Base-by-base conservation (phyloP, 2,329 filamentous ascomycete species). In the Pyrenophora graminea region DNA sequence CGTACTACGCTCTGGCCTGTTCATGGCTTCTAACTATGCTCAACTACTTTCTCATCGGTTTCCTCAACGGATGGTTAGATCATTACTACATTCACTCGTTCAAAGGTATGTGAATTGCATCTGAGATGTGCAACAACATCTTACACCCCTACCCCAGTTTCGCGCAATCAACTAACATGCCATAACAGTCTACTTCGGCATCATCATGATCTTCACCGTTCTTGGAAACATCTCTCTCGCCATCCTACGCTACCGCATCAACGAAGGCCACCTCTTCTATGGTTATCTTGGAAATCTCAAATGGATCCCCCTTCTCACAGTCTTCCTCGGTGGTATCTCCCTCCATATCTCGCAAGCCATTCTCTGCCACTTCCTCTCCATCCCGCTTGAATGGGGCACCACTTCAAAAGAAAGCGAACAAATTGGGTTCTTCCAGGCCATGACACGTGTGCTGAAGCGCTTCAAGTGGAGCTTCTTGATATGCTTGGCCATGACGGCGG, bases 351-450 rank as follows among this genome's bases (percentile, higher is more conserved):
- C 85, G 25, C 87, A 92, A 70, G 90, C 90, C 1, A 78, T 96
- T 30, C 75, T 94, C 39, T 82, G 85, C 4, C 91, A 95, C 77
- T 90, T 94, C 83, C 89, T 94, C 70, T 85, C 89, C 75, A 85
- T 93, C 68, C 82, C 94, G 74, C 93, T 94, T 87, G 84, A 83
- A 3, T 94, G 90, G 90, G 90, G 90, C 43, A 85, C 90, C 1
- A 95, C 91, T 0, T 83, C 86, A 34, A 95, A 95, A 76, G 91
- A 96, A 76, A 84, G 84, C 42, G 87, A 91, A 64, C 86, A 88
- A 66, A 87, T 88, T 21, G 89, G 90, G 73, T 95, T 95, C 75
- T 93, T 92, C 75, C 88, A 90, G 53, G 90, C 94, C 69, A 83
- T 92, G 15, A 87, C 88, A 30, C 88, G 88, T 69, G 88, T 95